Percentiles rank a stretch among this genome's conserved stretches.
Evolutionary conservation across 768 basidiomycete species (phyloP).

Genomic region (Suillus occidentalis): DNA sequence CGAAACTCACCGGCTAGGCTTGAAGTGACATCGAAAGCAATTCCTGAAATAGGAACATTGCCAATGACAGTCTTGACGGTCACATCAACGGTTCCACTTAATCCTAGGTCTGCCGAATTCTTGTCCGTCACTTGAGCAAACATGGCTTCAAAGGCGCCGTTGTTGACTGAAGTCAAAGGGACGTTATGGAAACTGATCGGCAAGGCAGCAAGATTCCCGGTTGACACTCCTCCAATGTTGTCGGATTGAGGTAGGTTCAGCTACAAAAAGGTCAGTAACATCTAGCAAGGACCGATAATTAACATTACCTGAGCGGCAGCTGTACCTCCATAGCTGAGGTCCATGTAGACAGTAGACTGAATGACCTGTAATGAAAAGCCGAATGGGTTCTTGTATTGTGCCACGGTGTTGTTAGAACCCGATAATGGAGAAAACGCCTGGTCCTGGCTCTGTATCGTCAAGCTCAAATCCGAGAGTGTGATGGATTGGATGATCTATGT

Average conservation of each 20-base stretch:
- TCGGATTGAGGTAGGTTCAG: slow-evolving; percentile 49
- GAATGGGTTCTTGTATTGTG: slow-evolving; percentile 71
- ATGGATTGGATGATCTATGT: slow-evolving; percentile 64
- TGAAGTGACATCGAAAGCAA: slow-evolving; percentile 62
- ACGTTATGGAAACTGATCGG: slow-evolving; percentile 55
- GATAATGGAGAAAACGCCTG: slow-evolving; percentile 63
- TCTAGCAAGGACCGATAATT: neutral
- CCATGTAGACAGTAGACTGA: slow-evolving; percentile 53
- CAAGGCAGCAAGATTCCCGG: slow-evolving; percentile 64
- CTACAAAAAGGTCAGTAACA: slow-evolving; percentile 30
- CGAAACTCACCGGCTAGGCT: slow-evolving; percentile 45
- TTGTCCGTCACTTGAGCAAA: slow-evolving; percentile 60
- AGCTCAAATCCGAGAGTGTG: slow-evolving; percentile 52
- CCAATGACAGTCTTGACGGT: slow-evolving; percentile 63
- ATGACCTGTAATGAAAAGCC: slow-evolving; percentile 72
- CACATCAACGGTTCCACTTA: slow-evolving; percentile 60
- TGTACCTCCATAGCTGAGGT: slow-evolving; percentile 45
- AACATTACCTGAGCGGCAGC: slow-evolving; percentile 51
- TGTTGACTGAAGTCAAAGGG: slow-evolving; percentile 55
- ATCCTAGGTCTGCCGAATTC: slow-evolving; percentile 41
- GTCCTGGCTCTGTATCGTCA: slow-evolving; percentile 50
- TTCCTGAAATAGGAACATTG: slow-evolving; percentile 61
- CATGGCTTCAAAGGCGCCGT: slow-evolving; percentile 53
- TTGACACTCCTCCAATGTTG: slow-evolving; percentile 62
- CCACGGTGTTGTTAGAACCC: slow-evolving; percentile 54